Percentiles rank a stretch among this genome's conserved stretches.
These are phyloP conservation scores for Yamadazyma endophytica DNA, from an alignment of 805 yeast species.

Conservation along the genomic window DNA sequence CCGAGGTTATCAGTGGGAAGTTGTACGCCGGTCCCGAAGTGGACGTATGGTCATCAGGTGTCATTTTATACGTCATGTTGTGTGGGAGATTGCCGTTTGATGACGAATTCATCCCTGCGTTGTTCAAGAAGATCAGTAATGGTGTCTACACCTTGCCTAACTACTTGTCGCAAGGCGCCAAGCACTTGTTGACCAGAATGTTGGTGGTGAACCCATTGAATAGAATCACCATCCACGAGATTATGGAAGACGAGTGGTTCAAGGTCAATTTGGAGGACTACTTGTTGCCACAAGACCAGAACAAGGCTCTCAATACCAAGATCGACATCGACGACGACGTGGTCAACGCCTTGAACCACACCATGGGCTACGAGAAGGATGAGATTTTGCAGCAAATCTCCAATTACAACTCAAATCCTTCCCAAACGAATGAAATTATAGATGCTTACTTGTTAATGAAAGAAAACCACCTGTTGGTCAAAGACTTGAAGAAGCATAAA, in stretches of 20 bases:
- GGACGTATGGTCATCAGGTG: slow-evolving; percentile 98
- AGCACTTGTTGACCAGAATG: slow-evolving; percentile 79
- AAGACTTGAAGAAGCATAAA: slow-evolving; percentile 54
- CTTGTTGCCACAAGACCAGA: slow-evolving; percentile 56
- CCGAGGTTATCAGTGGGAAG: slow-evolving; percentile 93
- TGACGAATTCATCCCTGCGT: slow-evolving; percentile 92
- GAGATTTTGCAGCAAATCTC: slow-evolving; percentile 55
- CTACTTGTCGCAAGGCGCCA: slow-evolving; percentile 81
- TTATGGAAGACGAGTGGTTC: slow-evolving; percentile 94
- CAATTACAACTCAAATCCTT: slow-evolving; percentile 30
- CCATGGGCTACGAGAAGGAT: slow-evolving; percentile 87
- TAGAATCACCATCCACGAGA: slow-evolving; percentile 88
- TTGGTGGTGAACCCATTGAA: slow-evolving; percentile 91
- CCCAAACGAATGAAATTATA: slow-evolving; percentile 61
- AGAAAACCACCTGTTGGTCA: slow-evolving; percentile 70
- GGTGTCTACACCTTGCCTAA: slow-evolving; percentile 92
- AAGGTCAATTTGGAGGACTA: slow-evolving; percentile 75
- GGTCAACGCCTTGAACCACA: slow-evolving; percentile 65
- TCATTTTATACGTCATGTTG: slow-evolving; percentile 88
- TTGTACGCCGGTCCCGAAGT: slow-evolving; percentile 97
- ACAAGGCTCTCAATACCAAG: slow-evolving; percentile 30
- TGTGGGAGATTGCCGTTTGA: slow-evolving; percentile 95
- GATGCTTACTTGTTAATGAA: slow-evolving; percentile 82
- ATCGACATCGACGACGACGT: slow-evolving; percentile 69
- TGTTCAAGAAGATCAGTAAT: slow-evolving; percentile 86